Evolutionary conservation across 2,329 filamentous ascomycete genomes (phyloP).

Genomic region (Colletotrichum sp.): DNA sequence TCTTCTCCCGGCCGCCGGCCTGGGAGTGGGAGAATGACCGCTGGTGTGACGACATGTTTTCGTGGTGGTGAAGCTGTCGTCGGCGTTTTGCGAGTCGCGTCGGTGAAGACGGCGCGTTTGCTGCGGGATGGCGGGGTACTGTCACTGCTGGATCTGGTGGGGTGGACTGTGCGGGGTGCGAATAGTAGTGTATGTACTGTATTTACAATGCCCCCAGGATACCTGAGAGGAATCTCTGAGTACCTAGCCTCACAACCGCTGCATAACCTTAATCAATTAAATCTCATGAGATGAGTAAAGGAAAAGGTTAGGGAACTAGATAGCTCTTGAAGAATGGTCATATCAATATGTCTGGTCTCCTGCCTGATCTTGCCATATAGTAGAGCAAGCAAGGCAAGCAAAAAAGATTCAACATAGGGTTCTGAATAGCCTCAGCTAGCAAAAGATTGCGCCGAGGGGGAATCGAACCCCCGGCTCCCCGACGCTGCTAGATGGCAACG

Average conservation of each 20-base stretch:
- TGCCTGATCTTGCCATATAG: no score
- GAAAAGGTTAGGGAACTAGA: no score
- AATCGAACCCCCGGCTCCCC: constrained; percentile 1
- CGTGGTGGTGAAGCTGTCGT: neutral
- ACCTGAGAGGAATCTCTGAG: no score
- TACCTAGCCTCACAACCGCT: no score
- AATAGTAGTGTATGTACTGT: no score
- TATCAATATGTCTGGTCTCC: no score
- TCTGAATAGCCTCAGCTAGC: neutral
- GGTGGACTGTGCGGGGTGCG: neutral
- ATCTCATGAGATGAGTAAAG: neutral
- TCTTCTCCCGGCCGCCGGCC: constrained; percentile 45
- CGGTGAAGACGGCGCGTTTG: neutral
- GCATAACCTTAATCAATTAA: neutral
- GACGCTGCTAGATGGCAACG: neutral
- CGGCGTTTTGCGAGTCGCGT: neutral
- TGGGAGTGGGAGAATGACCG: constrained; percentile 21
- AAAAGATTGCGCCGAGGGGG: neutral
- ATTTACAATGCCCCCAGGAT: no score
- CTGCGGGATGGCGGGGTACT: constrained; percentile 5
- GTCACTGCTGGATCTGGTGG: neutral
- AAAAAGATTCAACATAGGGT: neutral
- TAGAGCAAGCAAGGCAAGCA: no score
- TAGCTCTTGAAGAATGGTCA: no score
- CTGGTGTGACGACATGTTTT: constrained; percentile 20